Base-by-base conservation (phyloP, 371 early-diverging fungal genomes). In the Saksenaea vasiformis region DNA sequence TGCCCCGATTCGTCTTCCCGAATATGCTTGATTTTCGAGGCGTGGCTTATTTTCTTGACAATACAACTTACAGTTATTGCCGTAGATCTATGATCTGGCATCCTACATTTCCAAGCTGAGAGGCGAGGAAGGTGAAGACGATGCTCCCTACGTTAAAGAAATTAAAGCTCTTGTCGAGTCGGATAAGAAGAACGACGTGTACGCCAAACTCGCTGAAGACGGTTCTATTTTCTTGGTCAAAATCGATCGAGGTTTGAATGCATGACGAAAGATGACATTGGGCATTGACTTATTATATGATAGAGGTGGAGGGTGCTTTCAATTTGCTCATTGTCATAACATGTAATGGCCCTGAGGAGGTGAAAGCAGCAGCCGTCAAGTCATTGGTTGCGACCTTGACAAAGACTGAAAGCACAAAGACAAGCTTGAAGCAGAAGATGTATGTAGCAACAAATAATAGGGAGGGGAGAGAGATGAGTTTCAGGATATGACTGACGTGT, bases 241-340 rank as follows among this genome's bases (percentile, higher is more conserved):
- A 39, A 86, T 79, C 38, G 83, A 87, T 64, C 86, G 77, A 74
- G 89, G 89, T 88, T 71, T 57, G 58, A 22, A 54, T 31, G 54
- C 44, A 31, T 44, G 41, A 36, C 3, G 35, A 54, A 24, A 28
- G n/a, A 3, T 14, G 39, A 11, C 3, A 39, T n/a, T n/a, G n/a
- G 39, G n/a, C 39, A 39, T 39, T 39, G 39, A 58, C 27, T 60
- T 19, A 53, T n/a, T 8, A 11, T 27, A 44, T n/a, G 47, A n/a
- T 69, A 91, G 91, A 90, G 66, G 83, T 89, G 43, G 91, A 90
- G 73, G 72, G 83, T 65, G 86, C 86, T 47, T 90, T 86, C 85
- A 92, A 90, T 68, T 76, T 90, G 64, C 71, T 88, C 58, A 84
- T 91, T 68, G 90, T 90, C 37, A 70, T 88, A 58, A 68, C 84